phyloP scores from a whole-genome alignment of 2,329 filamentous ascomycete species.

The Emmonsia crescens region DNA sequence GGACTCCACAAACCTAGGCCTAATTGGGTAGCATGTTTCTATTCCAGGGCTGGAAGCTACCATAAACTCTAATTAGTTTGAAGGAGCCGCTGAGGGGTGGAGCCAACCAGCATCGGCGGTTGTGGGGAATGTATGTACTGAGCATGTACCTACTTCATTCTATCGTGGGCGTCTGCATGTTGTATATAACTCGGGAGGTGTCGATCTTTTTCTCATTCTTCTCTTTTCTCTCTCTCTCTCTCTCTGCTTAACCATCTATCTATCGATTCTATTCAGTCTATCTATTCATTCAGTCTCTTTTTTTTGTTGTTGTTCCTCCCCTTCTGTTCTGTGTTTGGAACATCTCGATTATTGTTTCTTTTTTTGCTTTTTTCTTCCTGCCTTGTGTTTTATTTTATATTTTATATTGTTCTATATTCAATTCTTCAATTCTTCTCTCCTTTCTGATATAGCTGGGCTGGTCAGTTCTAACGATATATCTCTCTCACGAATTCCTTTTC shows the following conservation, averaged over 20 bases:
- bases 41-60: neutral
- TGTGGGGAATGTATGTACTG: neutral
- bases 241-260: neutral
- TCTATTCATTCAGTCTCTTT: neutral
- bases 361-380: neutral
- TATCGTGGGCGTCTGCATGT: neutral
- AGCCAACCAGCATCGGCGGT: neutral
- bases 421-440: neutral
- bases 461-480: constrained; percentile 1
- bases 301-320: neutral
- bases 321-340: neutral
- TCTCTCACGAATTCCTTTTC: neutral
- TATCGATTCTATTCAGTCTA: neutral
- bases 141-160: neutral
- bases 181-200: constrained; percentile 1
- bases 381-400: neutral
- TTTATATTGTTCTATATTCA: neutral
- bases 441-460: constrained; percentile 8
- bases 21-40: neutral
- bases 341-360: neutral
- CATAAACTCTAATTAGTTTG: neutral
- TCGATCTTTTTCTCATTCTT: constrained; percentile 1
- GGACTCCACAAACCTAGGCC: too few relatives aligned
- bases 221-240: neutral
- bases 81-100: neutral